Conservation (phyloP, 495 filamentous ascomycete genomes). For the Aspergillus steynii region DNA sequence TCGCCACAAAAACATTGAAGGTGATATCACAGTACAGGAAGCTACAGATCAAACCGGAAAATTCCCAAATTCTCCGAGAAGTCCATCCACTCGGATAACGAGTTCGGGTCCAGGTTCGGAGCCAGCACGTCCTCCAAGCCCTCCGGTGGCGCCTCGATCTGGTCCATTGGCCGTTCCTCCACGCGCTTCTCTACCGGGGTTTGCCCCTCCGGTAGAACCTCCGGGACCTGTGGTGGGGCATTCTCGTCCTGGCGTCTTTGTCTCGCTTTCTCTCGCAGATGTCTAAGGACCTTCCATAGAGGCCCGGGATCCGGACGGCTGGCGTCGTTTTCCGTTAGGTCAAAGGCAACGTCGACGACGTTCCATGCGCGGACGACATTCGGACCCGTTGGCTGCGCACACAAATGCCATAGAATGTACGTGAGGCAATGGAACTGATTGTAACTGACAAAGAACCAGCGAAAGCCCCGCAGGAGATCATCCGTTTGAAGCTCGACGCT, state of each 20-base stretch:
- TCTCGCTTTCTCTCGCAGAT: slow-evolving; percentile 28
- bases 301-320: slow-evolving; percentile 8
- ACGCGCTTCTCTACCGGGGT: background rate
- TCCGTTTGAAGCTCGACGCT: slow-evolving; percentile 25
- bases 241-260: background rate
- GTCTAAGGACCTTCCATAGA: slow-evolving; percentile 26
- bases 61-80: background rate
- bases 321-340: slow-evolving; percentile 15
- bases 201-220: background rate
- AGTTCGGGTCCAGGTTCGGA: background rate
- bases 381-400: slow-evolving; percentile 23
- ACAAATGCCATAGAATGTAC: slow-evolving; percentile 34
- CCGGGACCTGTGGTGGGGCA: background rate
- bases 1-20: background rate
- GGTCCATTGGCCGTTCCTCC: background rate
- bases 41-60: background rate
- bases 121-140: background rate
- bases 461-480: slow-evolving; percentile 29
- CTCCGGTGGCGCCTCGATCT: background rate
- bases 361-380: slow-evolving; percentile 25
- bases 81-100: background rate
- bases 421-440: slow-evolving; percentile 33
- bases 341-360: slow-evolving; percentile 22
- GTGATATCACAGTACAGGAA: background rate
- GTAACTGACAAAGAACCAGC: slow-evolving; percentile 30